Conservation (phyloP, 805 yeast species). For the Jamesozyma spencerorum region DNA sequence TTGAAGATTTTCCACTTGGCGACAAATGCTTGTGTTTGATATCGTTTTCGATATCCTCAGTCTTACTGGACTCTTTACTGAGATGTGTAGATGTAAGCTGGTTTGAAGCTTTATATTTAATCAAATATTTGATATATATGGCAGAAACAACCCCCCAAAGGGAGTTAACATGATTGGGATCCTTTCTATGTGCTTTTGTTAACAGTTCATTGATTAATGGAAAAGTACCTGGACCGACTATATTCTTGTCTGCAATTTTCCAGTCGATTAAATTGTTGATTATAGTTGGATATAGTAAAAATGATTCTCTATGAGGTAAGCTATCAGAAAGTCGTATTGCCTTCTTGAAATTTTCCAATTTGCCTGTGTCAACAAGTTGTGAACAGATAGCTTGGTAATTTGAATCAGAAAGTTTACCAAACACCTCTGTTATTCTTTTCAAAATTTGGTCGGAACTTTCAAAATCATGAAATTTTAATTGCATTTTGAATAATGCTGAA, state of each 20-base stretch:
- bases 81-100: too few species aligned
- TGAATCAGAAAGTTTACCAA: constrained; percentile 15
- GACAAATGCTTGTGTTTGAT: background rate
- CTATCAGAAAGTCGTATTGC: constrained; percentile 16
- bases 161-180: constrained; percentile 14
- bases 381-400: constrained; percentile 17
- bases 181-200: constrained; percentile 15
- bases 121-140: constrained; percentile 16
- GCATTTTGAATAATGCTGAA: constrained; percentile 20
- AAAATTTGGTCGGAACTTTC: constrained; percentile 21
- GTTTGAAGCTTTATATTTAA: constrained; percentile 3
- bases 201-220: constrained; percentile 15
- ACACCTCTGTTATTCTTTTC: constrained; percentile 15
- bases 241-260: constrained; percentile 8
- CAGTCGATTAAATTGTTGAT: constrained; percentile 15
- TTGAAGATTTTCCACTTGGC: background rate
- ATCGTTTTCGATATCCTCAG: background rate
- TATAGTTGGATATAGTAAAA: constrained; percentile 14
- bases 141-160: constrained; percentile 22
- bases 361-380: constrained; percentile 12
- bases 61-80: too few species aligned
- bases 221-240: constrained; percentile 4
- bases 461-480: constrained; percentile 22
- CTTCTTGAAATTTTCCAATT: constrained; percentile 12
- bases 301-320: constrained; percentile 11